Evolutionary conservation across 1,284 basidiomycete genomes (phyloP).

Genomic region (Coriolopsis trogii): DNA sequence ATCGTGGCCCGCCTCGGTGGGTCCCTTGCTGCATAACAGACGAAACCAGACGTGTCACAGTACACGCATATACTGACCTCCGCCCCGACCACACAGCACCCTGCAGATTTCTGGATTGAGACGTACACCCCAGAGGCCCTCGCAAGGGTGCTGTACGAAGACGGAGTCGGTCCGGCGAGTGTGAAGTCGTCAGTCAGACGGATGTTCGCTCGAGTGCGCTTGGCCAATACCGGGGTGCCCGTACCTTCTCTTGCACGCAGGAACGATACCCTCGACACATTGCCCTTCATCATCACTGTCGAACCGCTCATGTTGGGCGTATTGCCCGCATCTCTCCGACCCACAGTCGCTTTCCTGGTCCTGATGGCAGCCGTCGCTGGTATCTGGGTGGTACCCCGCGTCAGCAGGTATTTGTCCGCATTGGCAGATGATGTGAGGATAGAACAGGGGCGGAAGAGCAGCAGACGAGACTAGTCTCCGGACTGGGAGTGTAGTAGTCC

Average conservation of each 20-base stretch:
- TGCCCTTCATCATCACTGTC: conserved; percentile 54
- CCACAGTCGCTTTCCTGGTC: conserved; percentile 31
- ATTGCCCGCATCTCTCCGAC: conserved; percentile 56
- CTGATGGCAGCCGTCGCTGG: conserved; percentile 15
- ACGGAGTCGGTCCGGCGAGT: too few species aligned
- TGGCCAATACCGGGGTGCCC: conserved; percentile 52
- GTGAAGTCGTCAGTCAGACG: too few species aligned
- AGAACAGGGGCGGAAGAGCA: not conserved
- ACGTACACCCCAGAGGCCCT: conserved; percentile 17
- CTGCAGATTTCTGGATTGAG: conserved; percentile 32
- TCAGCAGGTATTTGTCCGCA: conserved; percentile 11
- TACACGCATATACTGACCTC: not conserved
- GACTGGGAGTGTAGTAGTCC: too few species aligned
- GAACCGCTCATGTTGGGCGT: conserved; percentile 64
- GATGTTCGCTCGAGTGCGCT: conserved; percentile 57
- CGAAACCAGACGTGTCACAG: not conserved
- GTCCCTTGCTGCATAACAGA: conserved; percentile 31
- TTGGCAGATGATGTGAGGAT: conserved; percentile 20
- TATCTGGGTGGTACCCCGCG: conserved; percentile 21
- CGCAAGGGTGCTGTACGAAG: not conserved
- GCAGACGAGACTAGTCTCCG: too few species aligned
- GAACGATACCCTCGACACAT: conserved; percentile 21
- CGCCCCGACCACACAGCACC: conserved; percentile 26
- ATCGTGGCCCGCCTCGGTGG: conserved; percentile 69
- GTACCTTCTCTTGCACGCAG: conserved; percentile 34